Evolutionary conservation across 2,329 filamentous ascomycete species (phyloP).

Genomic region (Aspergillus sp.): DNA sequence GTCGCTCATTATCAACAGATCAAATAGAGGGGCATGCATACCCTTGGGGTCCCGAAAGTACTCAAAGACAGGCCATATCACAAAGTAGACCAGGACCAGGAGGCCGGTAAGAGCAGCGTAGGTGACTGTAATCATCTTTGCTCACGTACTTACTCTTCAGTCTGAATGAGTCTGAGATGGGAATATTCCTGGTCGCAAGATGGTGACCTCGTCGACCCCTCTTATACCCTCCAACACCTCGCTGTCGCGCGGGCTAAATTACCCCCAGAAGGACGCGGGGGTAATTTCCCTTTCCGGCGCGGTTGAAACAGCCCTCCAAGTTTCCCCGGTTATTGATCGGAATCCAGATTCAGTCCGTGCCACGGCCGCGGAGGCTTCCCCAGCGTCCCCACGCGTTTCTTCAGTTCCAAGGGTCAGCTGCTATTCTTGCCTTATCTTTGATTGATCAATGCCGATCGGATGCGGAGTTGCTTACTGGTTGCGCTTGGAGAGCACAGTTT

Average conservation of each 20-base stretch:
- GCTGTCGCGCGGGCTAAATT: constrained; percentile 9
- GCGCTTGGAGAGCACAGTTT: background rate
- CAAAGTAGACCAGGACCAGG: constrained; percentile 25
- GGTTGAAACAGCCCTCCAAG: background rate
- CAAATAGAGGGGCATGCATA: constrained; percentile 11
- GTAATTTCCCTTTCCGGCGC: constrained; percentile 18
- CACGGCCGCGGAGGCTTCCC: background rate
- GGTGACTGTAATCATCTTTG: constrained; percentile 6
- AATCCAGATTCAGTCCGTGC: constrained; percentile 6
- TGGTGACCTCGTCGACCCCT: background rate
- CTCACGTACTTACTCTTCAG: too few species aligned
- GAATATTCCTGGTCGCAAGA: background rate
- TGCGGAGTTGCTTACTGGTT: constrained; percentile 2
- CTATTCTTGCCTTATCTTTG: background rate
- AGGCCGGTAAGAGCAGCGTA: constrained; percentile 24
- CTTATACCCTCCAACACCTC: constrained; percentile 1
- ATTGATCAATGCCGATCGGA: background rate
- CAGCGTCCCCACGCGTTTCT: background rate
- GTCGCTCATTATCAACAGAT: background rate
- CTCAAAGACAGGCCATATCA: constrained; percentile 24
- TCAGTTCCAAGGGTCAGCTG: background rate
- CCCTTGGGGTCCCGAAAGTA: constrained; percentile 31
- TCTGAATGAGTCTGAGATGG: background rate
- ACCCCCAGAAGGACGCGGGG: constrained; percentile 13
- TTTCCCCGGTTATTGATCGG: constrained; percentile 9